Evolutionary conservation across 768 basidiomycete genomes (phyloP), one percentile per base, ranked within the genome.

Genomic region (Gloeophyllum trabeum): DNA sequence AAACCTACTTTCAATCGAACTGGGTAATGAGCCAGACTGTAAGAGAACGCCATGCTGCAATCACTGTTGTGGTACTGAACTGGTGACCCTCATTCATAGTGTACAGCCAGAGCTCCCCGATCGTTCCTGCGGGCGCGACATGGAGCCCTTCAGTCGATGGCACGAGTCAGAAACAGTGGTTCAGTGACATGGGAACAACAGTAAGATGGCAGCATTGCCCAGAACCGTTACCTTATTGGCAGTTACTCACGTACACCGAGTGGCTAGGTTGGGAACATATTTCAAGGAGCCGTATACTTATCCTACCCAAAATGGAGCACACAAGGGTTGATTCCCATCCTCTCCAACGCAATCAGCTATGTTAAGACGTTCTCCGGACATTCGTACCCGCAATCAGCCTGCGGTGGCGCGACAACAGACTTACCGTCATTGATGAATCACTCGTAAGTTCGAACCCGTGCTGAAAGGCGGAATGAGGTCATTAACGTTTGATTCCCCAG

Each of bases 1-100:
- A 4, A 64, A 65, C 47, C 51, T 65, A 7, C 52, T 56, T 30
- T 57, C 63, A 4, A 45, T 65, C 37, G 64, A 65, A 45, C 53
- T 65, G 3, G 63, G 64, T 5, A 63, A 65, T 43, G 62, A 63
- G 47, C 63, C 62, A 0, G 63, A 63, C 16, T 55, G 63, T 64
- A 36, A 40, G 61, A 51, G 32, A 18, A 10, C 10, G 10, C 28
- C 28, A 10, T 32, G 10, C 28, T 10, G n/a, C n/a, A n/a, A n/a
- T n/a, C n/a, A n/a, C n/a, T n/a, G n/a, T n/a, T 16, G 28, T 10
- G 28, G 16, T 32, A 32, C 28, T 10, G 10, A 16, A 32, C 10
- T 32, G 28, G 16, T 16, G 16, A 10, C 28, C 16, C 16, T 32
- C 28, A 16, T 10, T 32, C 16, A 12, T 34, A 62, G 61, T 60